phyloP scores from a whole-genome alignment of 1,284 basidiomycete genomes.

The Uromyces viciae-fabae region DNA sequence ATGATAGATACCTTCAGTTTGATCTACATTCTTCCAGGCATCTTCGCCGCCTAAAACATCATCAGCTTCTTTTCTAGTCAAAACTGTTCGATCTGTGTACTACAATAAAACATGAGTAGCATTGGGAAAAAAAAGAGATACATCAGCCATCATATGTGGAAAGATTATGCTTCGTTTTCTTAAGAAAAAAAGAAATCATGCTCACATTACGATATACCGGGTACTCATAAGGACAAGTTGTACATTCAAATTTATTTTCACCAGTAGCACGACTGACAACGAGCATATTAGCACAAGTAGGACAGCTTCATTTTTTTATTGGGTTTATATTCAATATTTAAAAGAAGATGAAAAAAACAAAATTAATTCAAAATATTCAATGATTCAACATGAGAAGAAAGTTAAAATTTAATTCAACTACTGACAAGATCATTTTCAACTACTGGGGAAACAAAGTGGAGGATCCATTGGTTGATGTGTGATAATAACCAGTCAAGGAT shows the following conservation, averaged over 20 bases:
- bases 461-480: too few species aligned
- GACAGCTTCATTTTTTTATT: constrained; percentile 68
- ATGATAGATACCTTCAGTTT: constrained; percentile 64
- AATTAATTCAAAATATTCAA: too few species aligned
- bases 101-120: constrained; percentile 56
- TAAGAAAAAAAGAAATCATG: constrained; percentile 23
- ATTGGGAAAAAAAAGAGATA: background rate
- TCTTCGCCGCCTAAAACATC: constrained; percentile 91
- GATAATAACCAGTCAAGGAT: too few species aligned
- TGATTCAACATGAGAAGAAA: too few species aligned
- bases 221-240: constrained; percentile 91
- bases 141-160: background rate
- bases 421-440: too few species aligned
- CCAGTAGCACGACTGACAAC: constrained; percentile 64
- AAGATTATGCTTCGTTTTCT: background rate
- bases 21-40: constrained; percentile 92
- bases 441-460: too few species aligned
- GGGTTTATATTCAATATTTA: too few species aligned
- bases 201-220: constrained; percentile 73
- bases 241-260: constrained; percentile 82
- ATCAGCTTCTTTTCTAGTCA: constrained; percentile 81
- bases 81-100: constrained; percentile 75
- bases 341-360: too few species aligned
- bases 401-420: too few species aligned
- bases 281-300: constrained; percentile 86